Evolutionary conservation across 495 filamentous ascomycete genomes (phyloP), one percentile per base, ranked within the genome.

Genomic region (Daldinia concentrica): DNA sequence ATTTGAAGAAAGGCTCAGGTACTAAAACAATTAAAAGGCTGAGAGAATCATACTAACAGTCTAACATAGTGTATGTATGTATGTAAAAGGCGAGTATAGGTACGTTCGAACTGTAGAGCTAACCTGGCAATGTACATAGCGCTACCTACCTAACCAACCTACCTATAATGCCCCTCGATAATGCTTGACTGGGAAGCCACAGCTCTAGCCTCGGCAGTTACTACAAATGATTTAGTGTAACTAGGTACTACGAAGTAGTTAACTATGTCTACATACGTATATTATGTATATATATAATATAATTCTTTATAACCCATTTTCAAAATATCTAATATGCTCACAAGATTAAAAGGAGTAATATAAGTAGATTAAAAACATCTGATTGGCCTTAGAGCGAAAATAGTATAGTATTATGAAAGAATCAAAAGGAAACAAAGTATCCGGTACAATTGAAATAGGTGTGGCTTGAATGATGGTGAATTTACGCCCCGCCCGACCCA

Each of bases 101-200:
- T 69, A 58, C 58, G 24, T 61, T 41, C 8, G 27, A 39, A 57
- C 45, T 41, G 14, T 61, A 34, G 58, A 71, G 58, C 68, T 71
- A 71, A 62, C 66, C 34, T 36, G 34, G 0, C 34, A 36, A 36
- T 36, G 34, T 12, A n/a, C n/a, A n/a, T n/a, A 36, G 12, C 34
- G 34, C 34, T 36, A 34, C 32, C 1, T 27, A 27, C 26, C 26
- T 27, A 58, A 48, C 36, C 5, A 41, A 1, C 45, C 19, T 39
- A 50, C 27, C 50, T 30, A 69, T 60, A 56, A 64, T 71, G 56
- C 68, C 68, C 68, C 68, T 71, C 68, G 68, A 65, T 58, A 50
- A 27, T 30, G 15, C 26, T 24, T 30, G 26, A 29, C 24, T 54
- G 27, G 50, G 15, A 63, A 60, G 62, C 68, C 62, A 70, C 68